These are phyloP conservation scores for Fusarium penzigii DNA, from an alignment of 2,329 filamentous ascomycete genomes.

Conservation along the genomic window DNA sequence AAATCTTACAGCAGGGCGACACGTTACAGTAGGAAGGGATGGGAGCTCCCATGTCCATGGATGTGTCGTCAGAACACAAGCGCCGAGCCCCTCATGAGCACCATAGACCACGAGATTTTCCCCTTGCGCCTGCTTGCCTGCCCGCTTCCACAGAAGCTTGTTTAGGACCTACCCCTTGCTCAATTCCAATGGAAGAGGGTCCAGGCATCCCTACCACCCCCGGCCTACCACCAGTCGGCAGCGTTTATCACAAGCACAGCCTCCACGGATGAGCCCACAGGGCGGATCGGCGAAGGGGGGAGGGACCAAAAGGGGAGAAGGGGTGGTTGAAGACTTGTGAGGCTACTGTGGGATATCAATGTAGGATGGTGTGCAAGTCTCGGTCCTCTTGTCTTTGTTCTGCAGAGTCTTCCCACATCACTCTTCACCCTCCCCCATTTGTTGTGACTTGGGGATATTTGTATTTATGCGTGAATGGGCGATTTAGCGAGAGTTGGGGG, in stretches of 20 bases:
- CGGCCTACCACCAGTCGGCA: slow-evolving; percentile 22
- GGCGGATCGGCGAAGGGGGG: slow-evolving; percentile 26
- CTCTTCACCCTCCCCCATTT: slow-evolving; percentile 17
- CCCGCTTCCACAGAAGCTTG: slow-evolving; percentile 29
- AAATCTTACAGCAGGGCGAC: no score
- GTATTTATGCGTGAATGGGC: no score
- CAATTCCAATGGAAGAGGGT: slow-evolving; percentile 13
- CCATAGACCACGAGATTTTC: slow-evolving; percentile 16
- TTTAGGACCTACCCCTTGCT: slow-evolving; percentile 28
- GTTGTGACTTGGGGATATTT: no score
- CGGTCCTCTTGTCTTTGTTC: no score
- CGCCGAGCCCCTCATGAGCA: background rate
- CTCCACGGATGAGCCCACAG: slow-evolving; percentile 31
- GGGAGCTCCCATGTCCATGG: no score
- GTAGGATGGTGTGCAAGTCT: no score
- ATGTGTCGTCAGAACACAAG: no score
- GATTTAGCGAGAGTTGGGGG: no score
- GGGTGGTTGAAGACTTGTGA: no score
- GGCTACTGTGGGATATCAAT: no score
- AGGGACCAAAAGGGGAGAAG: background rate
- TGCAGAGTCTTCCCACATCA: no score
- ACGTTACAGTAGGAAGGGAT: no score
- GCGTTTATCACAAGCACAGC: slow-evolving; percentile 29
- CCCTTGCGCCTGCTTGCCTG: slow-evolving; percentile 23
- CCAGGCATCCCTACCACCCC: slow-evolving; percentile 28